These are phyloP conservation scores for Acanthamoeba culbertsoni DNA, from an alignment of 208 protist species.

Conservation along the genomic window DNA sequence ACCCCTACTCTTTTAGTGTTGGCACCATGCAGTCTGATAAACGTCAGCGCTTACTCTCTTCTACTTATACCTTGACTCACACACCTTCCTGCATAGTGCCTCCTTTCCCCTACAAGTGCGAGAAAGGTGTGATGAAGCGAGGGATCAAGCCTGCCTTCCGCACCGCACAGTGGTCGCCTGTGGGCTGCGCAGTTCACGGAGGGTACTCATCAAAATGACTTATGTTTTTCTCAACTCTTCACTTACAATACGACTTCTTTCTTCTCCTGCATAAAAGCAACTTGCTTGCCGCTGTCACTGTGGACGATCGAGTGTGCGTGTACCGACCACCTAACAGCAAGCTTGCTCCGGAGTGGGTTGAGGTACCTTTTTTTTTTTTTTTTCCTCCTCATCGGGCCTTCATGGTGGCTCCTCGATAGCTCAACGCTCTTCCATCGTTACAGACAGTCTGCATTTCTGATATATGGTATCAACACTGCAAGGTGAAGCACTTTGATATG, in stretches of 20 bases:
- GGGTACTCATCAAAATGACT: not conserved
- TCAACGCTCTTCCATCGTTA: too few relatives aligned
- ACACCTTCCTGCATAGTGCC: not conserved
- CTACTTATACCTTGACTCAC: not conserved
- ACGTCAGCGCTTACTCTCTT: not conserved
- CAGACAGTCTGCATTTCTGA: not conserved
- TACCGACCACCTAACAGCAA: not conserved
- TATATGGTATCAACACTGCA: not conserved
- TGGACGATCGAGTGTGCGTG: not conserved
- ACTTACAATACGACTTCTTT: too few relatives aligned
- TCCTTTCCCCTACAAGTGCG: not conserved
- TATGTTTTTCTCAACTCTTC: not conserved
- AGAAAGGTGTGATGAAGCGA: not conserved
- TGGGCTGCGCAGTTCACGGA: not conserved
- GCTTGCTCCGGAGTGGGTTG: not conserved
- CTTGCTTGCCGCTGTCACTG: not conserved
- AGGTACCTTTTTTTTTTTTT: not conserved
- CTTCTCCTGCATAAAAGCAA: too few relatives aligned
- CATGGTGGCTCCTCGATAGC: too few relatives aligned
- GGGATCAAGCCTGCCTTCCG: constrained; percentile 27
- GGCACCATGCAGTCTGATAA: not conserved
- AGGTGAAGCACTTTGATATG: not conserved
- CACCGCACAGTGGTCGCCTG: not conserved
- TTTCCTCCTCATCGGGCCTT: not conserved
- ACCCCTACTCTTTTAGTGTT: not conserved